A percentile compares a stretch with the other conserved stretches of the same genome.
These are phyloP conservation scores for Sequoiadendron giganteum DNA, from an alignment of 75 land plant species.

Conservation along the genomic window DNA sequence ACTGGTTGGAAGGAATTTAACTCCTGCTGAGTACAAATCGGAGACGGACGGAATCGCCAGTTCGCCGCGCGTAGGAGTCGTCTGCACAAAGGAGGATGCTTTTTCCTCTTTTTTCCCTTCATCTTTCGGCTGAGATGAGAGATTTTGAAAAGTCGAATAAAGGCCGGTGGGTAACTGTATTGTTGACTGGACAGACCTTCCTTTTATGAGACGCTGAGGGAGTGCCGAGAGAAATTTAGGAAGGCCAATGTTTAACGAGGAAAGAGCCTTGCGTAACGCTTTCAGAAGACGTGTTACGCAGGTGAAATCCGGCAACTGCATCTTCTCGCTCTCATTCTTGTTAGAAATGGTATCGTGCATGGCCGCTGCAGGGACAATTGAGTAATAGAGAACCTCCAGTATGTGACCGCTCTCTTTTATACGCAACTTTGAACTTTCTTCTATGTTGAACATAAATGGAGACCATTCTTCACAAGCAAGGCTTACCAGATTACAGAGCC, in stretches of 20 bases:
- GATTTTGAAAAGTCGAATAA: no score
- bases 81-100: no score
- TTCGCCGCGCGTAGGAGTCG: no score
- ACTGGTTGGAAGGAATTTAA: no score
- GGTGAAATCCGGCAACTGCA: no score
- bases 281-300: no score
- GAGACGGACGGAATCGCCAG: no score
- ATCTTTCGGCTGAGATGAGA: no score
- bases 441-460: not conserved
- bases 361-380: not conserved
- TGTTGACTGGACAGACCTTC: not conserved
- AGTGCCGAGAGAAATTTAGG: not conserved
- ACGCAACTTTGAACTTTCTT: not conserved
- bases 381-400: not conserved
- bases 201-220: not conserved
- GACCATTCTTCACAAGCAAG: no score
- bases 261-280: not conserved
- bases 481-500: not conserved
- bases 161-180: not conserved
- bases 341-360: no score
- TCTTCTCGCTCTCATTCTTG: not conserved
- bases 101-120: no score
- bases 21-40: no score
- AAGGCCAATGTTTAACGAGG: not conserved
- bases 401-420: not conserved